Evolutionary conservation across 2,329 filamentous ascomycete species (phyloP).

Genomic region (Xylariaceae sp.): DNA sequence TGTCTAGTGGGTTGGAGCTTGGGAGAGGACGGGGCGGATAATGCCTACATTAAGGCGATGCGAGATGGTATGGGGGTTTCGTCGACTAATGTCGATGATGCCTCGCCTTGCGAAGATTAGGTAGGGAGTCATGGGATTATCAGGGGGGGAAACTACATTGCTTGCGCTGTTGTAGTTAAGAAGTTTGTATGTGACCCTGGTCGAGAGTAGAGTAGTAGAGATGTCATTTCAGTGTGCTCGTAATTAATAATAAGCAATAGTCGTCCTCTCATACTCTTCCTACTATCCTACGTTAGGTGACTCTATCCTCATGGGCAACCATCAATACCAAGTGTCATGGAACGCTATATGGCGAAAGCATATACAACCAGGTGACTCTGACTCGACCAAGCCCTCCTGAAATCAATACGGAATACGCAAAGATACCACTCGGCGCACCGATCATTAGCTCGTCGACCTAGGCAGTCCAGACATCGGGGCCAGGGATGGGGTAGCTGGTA

Average conservation of each 20-base stretch:
- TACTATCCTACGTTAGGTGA: not conserved
- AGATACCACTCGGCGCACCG: not conserved
- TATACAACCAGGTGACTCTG: not conserved
- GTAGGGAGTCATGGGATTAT: too few species aligned
- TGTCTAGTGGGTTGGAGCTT: constrained; percentile 15
- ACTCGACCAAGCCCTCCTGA: too few species aligned
- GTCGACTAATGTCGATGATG: not conserved
- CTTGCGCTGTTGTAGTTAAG: too few species aligned
- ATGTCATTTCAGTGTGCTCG: too few species aligned
- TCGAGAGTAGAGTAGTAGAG: too few species aligned
- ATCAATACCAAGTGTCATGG: not conserved
- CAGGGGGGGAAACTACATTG: too few species aligned
- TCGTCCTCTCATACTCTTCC: too few species aligned
- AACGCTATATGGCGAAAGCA: not conserved
- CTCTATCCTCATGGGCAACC: not conserved
- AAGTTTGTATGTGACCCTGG: too few species aligned
- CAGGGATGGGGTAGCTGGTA: constrained; percentile 25
- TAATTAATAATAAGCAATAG: too few species aligned
- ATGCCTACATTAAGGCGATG: constrained; percentile 16
- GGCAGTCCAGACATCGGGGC: constrained; percentile 19
- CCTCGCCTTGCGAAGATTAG: not conserved
- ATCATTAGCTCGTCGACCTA: not conserved
- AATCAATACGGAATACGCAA: not conserved
- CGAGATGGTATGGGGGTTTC: constrained; percentile 10
- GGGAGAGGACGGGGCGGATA: constrained; percentile 13